phyloP scores from a whole-genome alignment of 2,329 filamentous ascomycete genomes.

The Fusarium protoensiforme region DNA sequence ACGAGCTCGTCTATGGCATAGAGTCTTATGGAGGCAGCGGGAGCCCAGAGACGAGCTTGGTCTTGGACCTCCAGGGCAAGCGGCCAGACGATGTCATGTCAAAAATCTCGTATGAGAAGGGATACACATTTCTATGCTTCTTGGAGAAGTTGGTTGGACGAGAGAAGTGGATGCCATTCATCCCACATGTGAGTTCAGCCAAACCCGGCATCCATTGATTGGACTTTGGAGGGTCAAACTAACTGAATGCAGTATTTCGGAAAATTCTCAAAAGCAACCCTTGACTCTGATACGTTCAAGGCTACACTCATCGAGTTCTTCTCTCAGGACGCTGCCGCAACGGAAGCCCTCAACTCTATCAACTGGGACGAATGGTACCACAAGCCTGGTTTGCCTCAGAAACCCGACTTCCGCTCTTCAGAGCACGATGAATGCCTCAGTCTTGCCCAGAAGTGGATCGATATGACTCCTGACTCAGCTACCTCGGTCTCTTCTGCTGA shows the following conservation, averaged over 20 bases:
- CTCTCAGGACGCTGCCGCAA: not conserved
- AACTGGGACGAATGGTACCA: not conserved
- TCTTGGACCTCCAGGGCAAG: not conserved
- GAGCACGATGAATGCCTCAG: not conserved
- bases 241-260: not conserved
- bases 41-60: not conserved
- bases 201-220: not conserved
- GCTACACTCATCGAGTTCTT: not conserved
- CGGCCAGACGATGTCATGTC: constrained; percentile 1
- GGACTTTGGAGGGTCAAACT: not conserved
- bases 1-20: not conserved
- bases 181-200: not conserved
- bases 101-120: constrained; percentile 1
- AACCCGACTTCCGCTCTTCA: not conserved
- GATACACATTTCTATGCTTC: not conserved
- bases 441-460: not conserved
- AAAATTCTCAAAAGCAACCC: not conserved
- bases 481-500: not conserved
- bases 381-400: not conserved
- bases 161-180: not conserved
- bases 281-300: not conserved
- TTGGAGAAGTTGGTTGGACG: not conserved
- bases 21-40: not conserved
- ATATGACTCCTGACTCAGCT: not conserved
- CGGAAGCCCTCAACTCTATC: not conserved